These are phyloP conservation scores for Phytophthora citrophthora DNA, from an alignment of 352 stramenopile genomes.

Conservation along the genomic window DNA sequence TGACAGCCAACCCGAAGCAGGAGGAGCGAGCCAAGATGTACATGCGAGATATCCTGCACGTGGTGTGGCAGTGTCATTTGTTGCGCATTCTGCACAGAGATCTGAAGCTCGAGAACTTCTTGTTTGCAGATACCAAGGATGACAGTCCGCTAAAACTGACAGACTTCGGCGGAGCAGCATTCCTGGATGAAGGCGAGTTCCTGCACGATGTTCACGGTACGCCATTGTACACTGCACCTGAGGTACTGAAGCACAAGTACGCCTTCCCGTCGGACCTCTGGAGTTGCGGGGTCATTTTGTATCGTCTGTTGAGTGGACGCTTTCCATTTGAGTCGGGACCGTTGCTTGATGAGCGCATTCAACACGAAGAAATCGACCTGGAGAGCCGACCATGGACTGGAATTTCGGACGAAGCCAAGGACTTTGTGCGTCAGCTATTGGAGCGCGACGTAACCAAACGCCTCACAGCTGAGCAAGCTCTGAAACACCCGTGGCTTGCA, in stretches of 20 bases:
- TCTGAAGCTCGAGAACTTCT: slow-evolving; percentile 84
- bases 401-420: slow-evolving; percentile 65
- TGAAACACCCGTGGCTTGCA: slow-evolving; percentile 73
- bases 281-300: slow-evolving; percentile 83
- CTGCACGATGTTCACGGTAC: slow-evolving; percentile 66
- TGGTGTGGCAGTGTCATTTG: slow-evolving; percentile 83
- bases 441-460: slow-evolving; percentile 50
- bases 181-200: slow-evolving; percentile 48
- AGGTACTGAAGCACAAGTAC: slow-evolving; percentile 70
- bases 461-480: slow-evolving; percentile 61
- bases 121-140: slow-evolving; percentile 67
- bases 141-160: slow-evolving; percentile 79
- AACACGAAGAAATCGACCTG: slow-evolving; percentile 63
- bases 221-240: slow-evolving; percentile 75
- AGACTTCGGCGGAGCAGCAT: slow-evolving; percentile 77
- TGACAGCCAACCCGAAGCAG: slow-evolving; percentile 15
- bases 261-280: slow-evolving; percentile 78
- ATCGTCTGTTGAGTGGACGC: slow-evolving; percentile 61
- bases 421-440: slow-evolving; percentile 56
- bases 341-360: slow-evolving; percentile 72
- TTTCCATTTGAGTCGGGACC: slow-evolving; percentile 71
- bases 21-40: slow-evolving; percentile 63
- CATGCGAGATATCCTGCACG: slow-evolving; percentile 81
- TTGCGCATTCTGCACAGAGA: slow-evolving; percentile 76
- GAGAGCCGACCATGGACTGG: slow-evolving; percentile 50